Percentiles rank a stretch among this genome's conserved stretches.
These are phyloP conservation scores for Erodium maritimum DNA, from an alignment of 345 rosid genomes.

Conservation along the genomic window DNA sequence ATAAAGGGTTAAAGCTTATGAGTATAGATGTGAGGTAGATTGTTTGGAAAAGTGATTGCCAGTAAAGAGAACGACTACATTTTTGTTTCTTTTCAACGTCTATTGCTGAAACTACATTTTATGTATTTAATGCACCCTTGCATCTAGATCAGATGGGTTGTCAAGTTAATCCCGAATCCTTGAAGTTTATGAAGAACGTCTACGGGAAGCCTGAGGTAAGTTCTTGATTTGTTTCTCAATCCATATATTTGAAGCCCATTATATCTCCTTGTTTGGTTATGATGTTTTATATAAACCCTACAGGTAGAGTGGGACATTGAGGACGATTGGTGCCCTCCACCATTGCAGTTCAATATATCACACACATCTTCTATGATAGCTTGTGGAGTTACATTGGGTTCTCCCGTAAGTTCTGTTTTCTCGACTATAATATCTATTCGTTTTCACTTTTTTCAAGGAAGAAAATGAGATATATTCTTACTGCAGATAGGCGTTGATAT, in stretches of 20 bases:
- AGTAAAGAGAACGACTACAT: not conserved
- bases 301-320: slow-evolving; percentile 59
- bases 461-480: not conserved
- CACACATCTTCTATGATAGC: slow-evolving; percentile 78
- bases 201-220: slow-evolving; percentile 96
- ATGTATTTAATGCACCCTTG: slow-evolving; percentile 9
- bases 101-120: not conserved
- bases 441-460: not conserved
- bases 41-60: not conserved
- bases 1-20: not conserved
- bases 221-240: not conserved
- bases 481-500: slow-evolving; percentile 75
- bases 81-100: not conserved
- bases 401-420: slow-evolving; percentile 30
- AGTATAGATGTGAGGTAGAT: not conserved
- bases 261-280: not conserved
- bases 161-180: slow-evolving; percentile 40
- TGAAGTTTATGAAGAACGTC: slow-evolving; percentile 61
- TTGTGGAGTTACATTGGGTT: slow-evolving; percentile 64
- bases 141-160: slow-evolving; percentile 47
- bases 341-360: slow-evolving; percentile 71
- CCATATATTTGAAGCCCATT: not conserved
- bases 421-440: not conserved
- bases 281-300: no score
- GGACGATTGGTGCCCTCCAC: slow-evolving; percentile 19